phyloP scores from a whole-genome alignment of 495 filamentous ascomycete species.

The Talaromyces stipitatus region DNA sequence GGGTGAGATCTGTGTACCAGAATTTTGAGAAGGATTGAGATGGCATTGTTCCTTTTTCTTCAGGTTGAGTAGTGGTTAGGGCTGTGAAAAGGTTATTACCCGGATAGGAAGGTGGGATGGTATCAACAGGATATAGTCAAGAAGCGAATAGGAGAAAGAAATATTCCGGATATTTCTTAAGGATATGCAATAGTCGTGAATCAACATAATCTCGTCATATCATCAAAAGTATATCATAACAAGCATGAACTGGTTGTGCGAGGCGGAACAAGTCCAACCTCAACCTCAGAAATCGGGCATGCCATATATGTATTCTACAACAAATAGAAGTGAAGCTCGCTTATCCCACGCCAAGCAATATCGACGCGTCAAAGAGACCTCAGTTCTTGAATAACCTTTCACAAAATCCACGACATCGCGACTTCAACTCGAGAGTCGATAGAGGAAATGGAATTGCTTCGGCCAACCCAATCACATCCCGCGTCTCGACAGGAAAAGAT shows the following conservation, averaged over 20 bases:
- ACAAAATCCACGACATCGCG: neutral
- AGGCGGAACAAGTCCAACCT: too few species aligned
- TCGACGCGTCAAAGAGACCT: neutral
- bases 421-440: too few species aligned
- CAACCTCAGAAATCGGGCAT: constrained; percentile 1
- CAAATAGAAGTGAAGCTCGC: too few species aligned
- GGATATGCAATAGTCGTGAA: neutral
- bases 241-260: neutral
- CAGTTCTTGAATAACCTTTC: neutral
- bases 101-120: neutral
- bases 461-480: neutral
- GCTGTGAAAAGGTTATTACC: neutral
- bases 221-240: neutral
- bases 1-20: constrained; percentile 39
- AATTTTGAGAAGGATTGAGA: constrained; percentile 35
- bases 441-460: too few species aligned
- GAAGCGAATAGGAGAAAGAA: neutral
- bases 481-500: neutral
- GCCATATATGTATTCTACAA: neutral
- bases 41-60: constrained; percentile 3
- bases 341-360: neutral
- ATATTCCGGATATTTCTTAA: neutral
- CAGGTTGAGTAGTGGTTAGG: neutral
- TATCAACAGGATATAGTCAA: neutral
- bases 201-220: neutral